Evolutionary conservation across 2,329 filamentous ascomycete species (phyloP).

Genomic region (Trichoderma oligosporum): DNA sequence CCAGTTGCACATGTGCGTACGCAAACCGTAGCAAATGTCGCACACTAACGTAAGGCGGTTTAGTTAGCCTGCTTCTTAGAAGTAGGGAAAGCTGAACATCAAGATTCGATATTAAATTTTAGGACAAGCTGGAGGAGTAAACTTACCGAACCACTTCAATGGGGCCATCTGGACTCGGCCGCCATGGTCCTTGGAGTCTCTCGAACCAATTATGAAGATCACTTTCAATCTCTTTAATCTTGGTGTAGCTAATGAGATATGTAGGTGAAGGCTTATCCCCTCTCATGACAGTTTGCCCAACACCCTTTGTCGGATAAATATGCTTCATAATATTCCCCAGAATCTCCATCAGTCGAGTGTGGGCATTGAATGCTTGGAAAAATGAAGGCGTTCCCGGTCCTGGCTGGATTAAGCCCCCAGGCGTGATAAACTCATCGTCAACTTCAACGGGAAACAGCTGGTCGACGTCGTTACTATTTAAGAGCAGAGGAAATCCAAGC

Average conservation of each 20-base stretch:
- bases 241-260: conserved; percentile 60
- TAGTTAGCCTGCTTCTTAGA: background rate
- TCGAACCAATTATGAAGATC: conserved; percentile 63
- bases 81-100: no score
- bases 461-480: conserved; percentile 63
- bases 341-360: conserved; percentile 61
- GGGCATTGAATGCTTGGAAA: conserved; percentile 63
- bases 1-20: conserved; percentile 79
- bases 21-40: conserved; percentile 73
- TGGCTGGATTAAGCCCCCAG: conserved; percentile 52
- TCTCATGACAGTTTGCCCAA: conserved; percentile 45
- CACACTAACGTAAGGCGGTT: conserved; percentile 40
- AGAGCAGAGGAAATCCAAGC: conserved; percentile 61
- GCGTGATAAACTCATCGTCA: conserved; percentile 64
- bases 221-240: conserved; percentile 61
- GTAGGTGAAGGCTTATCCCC: conserved; percentile 44
- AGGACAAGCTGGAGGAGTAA: no score
- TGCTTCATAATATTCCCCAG: conserved; percentile 61
- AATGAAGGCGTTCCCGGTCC: conserved; percentile 55
- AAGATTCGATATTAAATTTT: no score
- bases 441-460: conserved; percentile 62
- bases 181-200: conserved; percentile 68
- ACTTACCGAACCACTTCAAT: conserved; percentile 72
- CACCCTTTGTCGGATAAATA: conserved; percentile 61
- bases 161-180: conserved; percentile 72